phyloP scores from a whole-genome alignment of 179 eudicot species.

The Beta lomatogona region DNA sequence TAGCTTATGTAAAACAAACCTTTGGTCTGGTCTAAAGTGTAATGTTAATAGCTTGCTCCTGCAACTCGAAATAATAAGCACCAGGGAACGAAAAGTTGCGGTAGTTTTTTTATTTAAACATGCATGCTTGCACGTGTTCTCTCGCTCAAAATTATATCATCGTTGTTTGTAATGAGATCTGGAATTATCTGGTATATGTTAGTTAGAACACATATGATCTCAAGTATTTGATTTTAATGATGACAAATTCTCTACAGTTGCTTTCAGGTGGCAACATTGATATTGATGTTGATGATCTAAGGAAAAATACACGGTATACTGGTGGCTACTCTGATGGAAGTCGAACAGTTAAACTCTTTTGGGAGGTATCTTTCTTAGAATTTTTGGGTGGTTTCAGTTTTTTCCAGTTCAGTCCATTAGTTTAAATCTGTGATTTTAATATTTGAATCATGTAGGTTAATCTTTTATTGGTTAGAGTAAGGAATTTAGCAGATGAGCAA shows the following conservation, averaged over 20 bases:
- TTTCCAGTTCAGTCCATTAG: background rate
- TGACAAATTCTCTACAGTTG: slow-evolving; percentile 48
- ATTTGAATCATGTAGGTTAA: background rate
- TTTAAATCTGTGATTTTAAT: background rate
- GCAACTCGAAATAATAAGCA: background rate
- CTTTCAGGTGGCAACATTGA: slow-evolving; percentile 95
- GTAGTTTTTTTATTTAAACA: background rate
- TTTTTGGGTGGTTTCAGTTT: background rate
- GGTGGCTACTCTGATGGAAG: slow-evolving; percentile 95
- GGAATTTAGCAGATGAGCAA: background rate
- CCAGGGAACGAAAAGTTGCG: background rate
- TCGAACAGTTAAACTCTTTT: slow-evolving; percentile 83
- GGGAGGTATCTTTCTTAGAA: slow-evolving; percentile 70
- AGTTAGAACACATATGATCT: background rate
- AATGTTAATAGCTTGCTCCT: background rate
- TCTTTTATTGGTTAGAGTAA: background rate
- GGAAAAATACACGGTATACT: slow-evolving; percentile 74
- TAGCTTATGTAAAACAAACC: background rate
- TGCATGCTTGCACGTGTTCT: background rate
- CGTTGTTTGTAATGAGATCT: background rate
- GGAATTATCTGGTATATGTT: background rate
- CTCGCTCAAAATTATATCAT: background rate
- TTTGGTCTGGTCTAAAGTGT: background rate
- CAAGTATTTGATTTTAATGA: background rate
- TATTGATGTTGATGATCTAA: slow-evolving; percentile 84